Evolutionary conservation across 441 rosid species (phyloP).

Genomic region (Kokia cookei): DNA sequence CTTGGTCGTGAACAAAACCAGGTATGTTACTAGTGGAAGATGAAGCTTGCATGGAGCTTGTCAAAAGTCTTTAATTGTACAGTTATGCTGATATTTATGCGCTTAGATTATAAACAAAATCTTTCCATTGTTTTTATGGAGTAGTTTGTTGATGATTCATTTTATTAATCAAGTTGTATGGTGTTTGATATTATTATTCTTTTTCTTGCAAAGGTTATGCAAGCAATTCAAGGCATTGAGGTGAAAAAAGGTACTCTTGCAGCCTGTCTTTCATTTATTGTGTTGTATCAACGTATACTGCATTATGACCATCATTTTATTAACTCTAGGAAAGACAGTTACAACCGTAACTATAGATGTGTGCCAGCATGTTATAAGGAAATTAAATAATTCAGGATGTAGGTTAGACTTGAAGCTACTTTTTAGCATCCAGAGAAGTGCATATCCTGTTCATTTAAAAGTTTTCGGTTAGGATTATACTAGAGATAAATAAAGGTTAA

Average conservation of each 20-base stretch:
- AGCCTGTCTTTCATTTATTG: conserved; percentile 12
- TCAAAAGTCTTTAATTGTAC: neutral
- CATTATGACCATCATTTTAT: neutral
- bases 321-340: neutral
- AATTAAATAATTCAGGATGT: neutral
- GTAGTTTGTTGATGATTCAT: neutral
- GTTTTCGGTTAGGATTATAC: neutral
- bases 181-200: conserved; percentile 15
- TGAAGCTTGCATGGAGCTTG: neutral
- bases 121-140: conserved; percentile 8
- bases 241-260: conserved; percentile 31
- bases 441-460: neutral
- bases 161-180: neutral
- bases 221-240: conserved; percentile 21
- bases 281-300: neutral
- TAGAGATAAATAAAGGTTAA: neutral
- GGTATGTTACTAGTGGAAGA: conserved; percentile 28
- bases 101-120: neutral
- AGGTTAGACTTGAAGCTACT: neutral
- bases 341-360: neutral
- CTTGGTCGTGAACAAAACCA: conserved; percentile 35
- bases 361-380: neutral
- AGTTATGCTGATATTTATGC: neutral
- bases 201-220: conserved; percentile 36
- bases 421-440: neutral